A percentile compares a stretch with the other conserved stretches of the same genome.
Conservation (phyloP, 768 basidiomycete genomes). For the Psilocybe cubensis region DNA sequence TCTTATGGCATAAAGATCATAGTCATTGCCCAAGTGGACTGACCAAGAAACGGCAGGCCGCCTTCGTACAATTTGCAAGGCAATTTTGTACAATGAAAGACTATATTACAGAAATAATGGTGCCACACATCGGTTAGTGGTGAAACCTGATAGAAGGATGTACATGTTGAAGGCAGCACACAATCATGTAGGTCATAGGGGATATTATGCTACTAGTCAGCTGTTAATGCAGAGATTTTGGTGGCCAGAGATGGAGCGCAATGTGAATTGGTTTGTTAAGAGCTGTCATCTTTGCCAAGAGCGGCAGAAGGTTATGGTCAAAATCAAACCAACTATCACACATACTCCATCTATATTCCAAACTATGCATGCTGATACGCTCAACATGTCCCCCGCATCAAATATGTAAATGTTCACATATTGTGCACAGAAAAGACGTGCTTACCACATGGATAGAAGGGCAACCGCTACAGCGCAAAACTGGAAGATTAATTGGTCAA, state of each 20-base stretch:
- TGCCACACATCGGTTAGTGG: conserved; percentile 17
- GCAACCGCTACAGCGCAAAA: conserved; percentile 21
- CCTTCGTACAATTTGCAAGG: background rate
- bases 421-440: conserved; percentile 18
- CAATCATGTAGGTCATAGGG: conserved; percentile 18
- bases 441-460: conserved; percentile 26
- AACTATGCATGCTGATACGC: background rate
- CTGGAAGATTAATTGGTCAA: conserved; percentile 18
- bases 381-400: background rate
- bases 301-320: background rate
- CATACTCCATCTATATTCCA: conserved; percentile 1
- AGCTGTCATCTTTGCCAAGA: conserved; percentile 5
- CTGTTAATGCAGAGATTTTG: background rate
- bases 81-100: background rate
- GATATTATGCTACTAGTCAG: background rate
- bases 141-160: conserved; percentile 12
- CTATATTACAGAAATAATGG: background rate
- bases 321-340: background rate
- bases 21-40: background rate
- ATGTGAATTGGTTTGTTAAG: conserved; percentile 6
- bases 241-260: conserved; percentile 7
- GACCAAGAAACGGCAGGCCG: background rate
- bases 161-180: conserved; percentile 22
- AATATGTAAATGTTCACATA: background rate
- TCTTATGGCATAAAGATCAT: background rate